Evolutionary conservation across 257 asterid species (phyloP), one percentile per base, ranked within the genome.

Genomic region (Phtheirospermum japonicum): DNA sequence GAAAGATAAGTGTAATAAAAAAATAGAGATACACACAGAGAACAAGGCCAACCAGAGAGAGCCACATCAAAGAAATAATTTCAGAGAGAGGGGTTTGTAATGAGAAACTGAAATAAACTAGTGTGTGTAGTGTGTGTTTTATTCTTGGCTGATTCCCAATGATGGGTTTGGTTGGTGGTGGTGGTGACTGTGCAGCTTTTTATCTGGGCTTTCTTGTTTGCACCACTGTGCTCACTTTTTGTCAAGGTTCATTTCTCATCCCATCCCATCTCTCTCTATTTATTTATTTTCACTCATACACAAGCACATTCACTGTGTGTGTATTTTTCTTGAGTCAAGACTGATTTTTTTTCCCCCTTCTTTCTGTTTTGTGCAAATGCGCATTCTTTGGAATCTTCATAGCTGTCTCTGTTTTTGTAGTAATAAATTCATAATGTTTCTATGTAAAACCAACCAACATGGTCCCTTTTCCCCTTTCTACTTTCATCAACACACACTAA

Each of bases 101-200:
- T 23, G 28, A 23, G 28, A 23, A 23, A 23, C 28, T 23, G 28
- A 23, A 23, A 1, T 23, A 23, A 23, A 23, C 28, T 23, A 42
- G 71, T 73, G 70, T 66, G 71, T 70, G 58, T 61, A 23, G 57
- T 73, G 64, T 48, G 66, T 60, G 20, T 51, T 31, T 1, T 23
- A 1, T 23, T 23, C 28, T 23, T 39, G 59, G 62, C n/a, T 61
- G 53, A 48, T 49, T 64, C 70, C 70, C 81, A 75, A 84, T 86
- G 97, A 84, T 82, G 97, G 87, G 84, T 76, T 61, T 82, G 83
- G 79, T 85, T 80, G 83, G 86, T 71, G 78, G 77, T 65, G 61
- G 57, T 14, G 52, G 49, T 72, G 13, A 72, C 75, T 71, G 65
- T 72, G 80, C 75, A 64, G 31, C 68, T 62, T 36, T 70, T 70